Conservation (phyloP, 805 yeast genomes). For the Lipomyces lipofer region DNA sequence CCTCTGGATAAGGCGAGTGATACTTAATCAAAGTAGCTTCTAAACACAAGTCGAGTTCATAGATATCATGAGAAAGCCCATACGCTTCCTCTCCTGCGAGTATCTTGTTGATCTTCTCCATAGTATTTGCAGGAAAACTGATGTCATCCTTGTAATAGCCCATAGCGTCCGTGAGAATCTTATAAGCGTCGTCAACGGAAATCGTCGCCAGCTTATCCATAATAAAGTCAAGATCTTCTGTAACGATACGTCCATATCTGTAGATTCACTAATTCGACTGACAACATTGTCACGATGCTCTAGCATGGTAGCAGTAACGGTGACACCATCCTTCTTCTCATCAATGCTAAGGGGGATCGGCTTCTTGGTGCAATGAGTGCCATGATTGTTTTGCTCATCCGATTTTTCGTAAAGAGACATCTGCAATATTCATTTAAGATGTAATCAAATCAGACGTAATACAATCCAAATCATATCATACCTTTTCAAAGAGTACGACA, state of each 20-base stretch:
- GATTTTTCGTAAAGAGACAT: background rate
- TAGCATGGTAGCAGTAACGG: background rate
- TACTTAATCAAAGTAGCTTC: slow-evolving; percentile 11
- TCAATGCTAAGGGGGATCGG: background rate
- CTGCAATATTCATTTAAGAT: too few species aligned
- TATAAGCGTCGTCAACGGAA: slow-evolving; percentile 43
- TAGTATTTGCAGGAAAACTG: slow-evolving; percentile 46
- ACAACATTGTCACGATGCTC: background rate
- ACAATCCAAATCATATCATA: too few species aligned
- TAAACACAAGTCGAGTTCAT: slow-evolving; percentile 4
- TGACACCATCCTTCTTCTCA: background rate
- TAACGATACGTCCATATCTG: too few species aligned
- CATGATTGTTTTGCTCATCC: too few species aligned
- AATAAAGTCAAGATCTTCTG: slow-evolving; percentile 41
- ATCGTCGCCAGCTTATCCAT: slow-evolving; percentile 2
- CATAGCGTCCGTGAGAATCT: slow-evolving; percentile 45
- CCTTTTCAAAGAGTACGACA: too few species aligned
- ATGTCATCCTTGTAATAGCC: slow-evolving; percentile 49
- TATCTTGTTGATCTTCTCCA: slow-evolving; percentile 40
- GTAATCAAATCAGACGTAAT: too few species aligned
- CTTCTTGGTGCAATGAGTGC: background rate
- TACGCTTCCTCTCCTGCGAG: slow-evolving; percentile 36
- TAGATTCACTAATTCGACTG: too few species aligned
- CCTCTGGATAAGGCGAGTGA: slow-evolving; percentile 48
- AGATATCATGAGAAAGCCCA: slow-evolving; percentile 2